Evolutionary conservation across 345 rosid genomes (phyloP).

Genomic region (Boechera retrofracta): DNA sequence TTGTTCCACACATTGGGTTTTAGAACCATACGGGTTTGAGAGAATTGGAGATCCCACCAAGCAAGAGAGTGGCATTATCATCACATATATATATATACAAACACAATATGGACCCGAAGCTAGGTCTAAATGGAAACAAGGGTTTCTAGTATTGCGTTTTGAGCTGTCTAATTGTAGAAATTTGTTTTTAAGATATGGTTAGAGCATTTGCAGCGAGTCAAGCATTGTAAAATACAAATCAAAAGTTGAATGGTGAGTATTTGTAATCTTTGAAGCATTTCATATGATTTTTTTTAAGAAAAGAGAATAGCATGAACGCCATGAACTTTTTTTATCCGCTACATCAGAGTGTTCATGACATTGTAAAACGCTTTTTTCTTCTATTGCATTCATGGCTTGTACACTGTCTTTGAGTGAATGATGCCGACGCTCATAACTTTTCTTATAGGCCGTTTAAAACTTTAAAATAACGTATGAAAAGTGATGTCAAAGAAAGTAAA

Average conservation of each 20-base stretch:
- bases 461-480: neutral
- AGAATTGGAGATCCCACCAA: slow-evolving; percentile 41
- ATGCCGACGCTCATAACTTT: neutral
- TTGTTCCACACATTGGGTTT: slow-evolving; percentile 37
- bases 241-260: neutral
- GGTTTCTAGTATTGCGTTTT: slow-evolving; percentile 26
- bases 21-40: slow-evolving; percentile 32
- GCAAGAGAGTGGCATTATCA: slow-evolving; percentile 33
- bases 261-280: neutral
- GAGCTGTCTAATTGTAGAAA: slow-evolving; percentile 3
- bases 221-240: neutral
- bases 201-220: neutral
- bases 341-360: neutral
- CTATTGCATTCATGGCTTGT: neutral
- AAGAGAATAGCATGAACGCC: neutral
- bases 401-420: neutral
- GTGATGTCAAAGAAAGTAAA: neutral
- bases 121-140: slow-evolving; percentile 6
- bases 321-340: neutral
- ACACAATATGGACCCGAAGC: slow-evolving; percentile 20
- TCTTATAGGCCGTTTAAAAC: neutral
- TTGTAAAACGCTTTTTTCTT: neutral
- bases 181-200: neutral
- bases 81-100: slow-evolving; percentile 13
- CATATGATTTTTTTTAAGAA: neutral